Base-by-base conservation (phyloP, 805 yeast genomes). In the Jamesozyma hellenica region DNA sequence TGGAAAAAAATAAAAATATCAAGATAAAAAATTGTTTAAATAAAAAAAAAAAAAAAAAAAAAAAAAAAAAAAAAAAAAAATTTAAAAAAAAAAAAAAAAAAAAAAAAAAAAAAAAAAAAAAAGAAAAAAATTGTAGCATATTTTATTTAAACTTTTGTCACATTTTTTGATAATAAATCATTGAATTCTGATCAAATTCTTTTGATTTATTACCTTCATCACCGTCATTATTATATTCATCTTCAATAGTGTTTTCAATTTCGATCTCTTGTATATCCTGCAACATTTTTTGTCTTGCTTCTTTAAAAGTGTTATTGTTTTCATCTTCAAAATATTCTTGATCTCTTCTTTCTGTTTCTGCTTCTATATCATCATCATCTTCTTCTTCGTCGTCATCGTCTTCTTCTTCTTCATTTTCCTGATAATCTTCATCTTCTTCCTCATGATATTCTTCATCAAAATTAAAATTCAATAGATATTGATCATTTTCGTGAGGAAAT, bases 351-450 rank as follows among this genome's bases (percentile, higher is more conserved):
- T 26, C 42, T n/a, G n/a, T n/a, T n/a, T 16, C 21, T 38, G 36
- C 25, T 6, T 39, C 42, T 8, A 35, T 36, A 4, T 29, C 43
- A 12, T 28, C 41, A 2, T 38, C 41, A n/a, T 32, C 34, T 16
- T 35, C 28, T 4, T 38, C 42, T 3, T 38, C 39, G 11, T 44
- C 48, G 13, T 44, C 45, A 11, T 44, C 43, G 4, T 44, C 49
- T 5, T 35, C 46, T 8, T 43, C 46, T 4, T 45, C 47, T 11
- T 42, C 45, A 19, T 44, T 45, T 21, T 37, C 36, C 15, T 38
- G 27, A 17, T 46, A 43, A 29, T 46, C 45, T 12, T 41, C 47
- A 23, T 39, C 45, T 9, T 38, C 40, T 19, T 38, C 40, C 16
- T 38, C 40, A 19, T 38, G 40, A 16, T 38, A 38, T 23, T 32